phyloP scores from a whole-genome alignment of 495 filamentous ascomycete species.

The Talaromyces ruber region DNA sequence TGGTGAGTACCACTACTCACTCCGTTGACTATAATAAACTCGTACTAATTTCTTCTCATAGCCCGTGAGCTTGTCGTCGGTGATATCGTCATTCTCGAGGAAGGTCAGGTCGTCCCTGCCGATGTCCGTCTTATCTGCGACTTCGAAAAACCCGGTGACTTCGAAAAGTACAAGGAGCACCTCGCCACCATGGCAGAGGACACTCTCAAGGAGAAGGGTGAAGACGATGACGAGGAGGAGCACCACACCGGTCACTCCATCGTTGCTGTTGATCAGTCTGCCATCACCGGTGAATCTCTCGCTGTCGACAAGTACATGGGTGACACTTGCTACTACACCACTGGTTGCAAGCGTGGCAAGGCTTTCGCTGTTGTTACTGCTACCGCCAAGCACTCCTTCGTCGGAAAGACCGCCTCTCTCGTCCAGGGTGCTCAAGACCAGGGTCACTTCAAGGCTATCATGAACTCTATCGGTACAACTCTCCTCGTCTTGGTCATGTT shows the following conservation, averaged over 20 bases:
- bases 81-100: conserved; percentile 73
- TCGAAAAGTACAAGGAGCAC: conserved; percentile 61
- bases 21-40: not conserved
- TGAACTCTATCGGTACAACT: conserved; percentile 71
- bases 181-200: conserved; percentile 48
- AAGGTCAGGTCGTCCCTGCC: conserved; percentile 66
- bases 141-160: conserved; percentile 62
- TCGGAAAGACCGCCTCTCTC: conserved; percentile 61
- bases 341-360: conserved; percentile 72
- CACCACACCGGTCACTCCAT: conserved; percentile 55
- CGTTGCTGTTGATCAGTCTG: conserved; percentile 63
- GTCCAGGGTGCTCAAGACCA: conserved; percentile 63
- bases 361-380: conserved; percentile 57
- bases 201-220: conserved; percentile 57
- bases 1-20: not conserved
- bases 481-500: conserved; percentile 64
- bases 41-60: not conserved
- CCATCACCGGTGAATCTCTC: conserved; percentile 71
- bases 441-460: conserved; percentile 77
- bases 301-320: conserved; percentile 74
- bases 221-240: conserved; percentile 49
- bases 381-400: conserved; percentile 60
- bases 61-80: conserved; percentile 74
- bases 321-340: conserved; percentile 65
- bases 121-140: conserved; percentile 72